Base-by-base conservation (phyloP, 208 protist genomes). In the Leishmania aethiopica region DNA sequence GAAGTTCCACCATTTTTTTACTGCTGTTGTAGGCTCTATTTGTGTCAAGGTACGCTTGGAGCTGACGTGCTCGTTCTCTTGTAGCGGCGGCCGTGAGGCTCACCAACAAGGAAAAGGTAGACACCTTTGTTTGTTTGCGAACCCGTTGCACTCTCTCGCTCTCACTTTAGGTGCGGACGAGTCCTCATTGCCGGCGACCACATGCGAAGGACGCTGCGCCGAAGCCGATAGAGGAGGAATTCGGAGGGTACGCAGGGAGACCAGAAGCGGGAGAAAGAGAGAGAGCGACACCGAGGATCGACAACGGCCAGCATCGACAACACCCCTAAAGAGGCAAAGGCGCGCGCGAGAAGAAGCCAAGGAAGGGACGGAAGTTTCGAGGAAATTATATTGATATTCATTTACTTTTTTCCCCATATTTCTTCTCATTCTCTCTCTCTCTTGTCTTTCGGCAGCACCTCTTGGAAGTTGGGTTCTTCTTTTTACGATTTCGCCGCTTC, bases 401-500 rank as follows among this genome's bases (percentile, higher is more conserved):
- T 40, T 6, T 69, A 17, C 19, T n/a, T 32, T 47, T 35, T 10
- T 7, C 60, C 6, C 60, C 72, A 15, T 66, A 22, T 42, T 67
- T 57, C 76, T 55, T 59, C 37, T 66, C n/a, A 79, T 76, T 79
- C 66, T n/a, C 49, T 85, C 42, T 47, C 11, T 60, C 47, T 60
- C 3, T 84, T 25, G 28, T 59, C 72, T 6, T 77, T 0, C 70
- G 4, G 10, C 49, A 49, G 3, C n/a, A 82, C 40, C 64, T 69
- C 64, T 6, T 40, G 64, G 64, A 42, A 42, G 19, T 69, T 10
- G 60, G n/a, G 8, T 66, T 66, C 60, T 35, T 19, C 15, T 13
- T 10, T 40, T 35, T 4, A 10, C 5, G 35, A 25, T 6, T 32
- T 42, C 15, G 13, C 6, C 4, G 64, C 25, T 32, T 35, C 35